phyloP scores from a whole-genome alignment of 1,284 basidiomycete species.

The Boletus mariae region DNA sequence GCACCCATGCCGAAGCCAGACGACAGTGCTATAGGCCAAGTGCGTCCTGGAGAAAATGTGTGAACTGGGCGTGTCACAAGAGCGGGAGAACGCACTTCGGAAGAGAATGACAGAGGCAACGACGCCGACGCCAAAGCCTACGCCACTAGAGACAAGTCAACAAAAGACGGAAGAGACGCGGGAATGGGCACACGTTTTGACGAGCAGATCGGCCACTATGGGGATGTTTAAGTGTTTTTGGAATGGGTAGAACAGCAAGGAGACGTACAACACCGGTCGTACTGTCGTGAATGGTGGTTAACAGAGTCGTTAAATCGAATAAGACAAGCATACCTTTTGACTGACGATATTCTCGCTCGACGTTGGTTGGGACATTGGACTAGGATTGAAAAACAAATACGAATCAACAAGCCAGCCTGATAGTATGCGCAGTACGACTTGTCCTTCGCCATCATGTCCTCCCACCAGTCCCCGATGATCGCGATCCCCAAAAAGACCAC shows the following conservation, averaged over 20 bases:
- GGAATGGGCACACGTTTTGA: slow-evolving; percentile 61
- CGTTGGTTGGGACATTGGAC: slow-evolving; percentile 55
- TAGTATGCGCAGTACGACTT: slow-evolving; percentile 7
- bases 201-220: slow-evolving; percentile 72
- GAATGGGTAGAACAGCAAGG: neutral
- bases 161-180: neutral
- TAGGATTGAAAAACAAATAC: slow-evolving; percentile 24
- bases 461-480: slow-evolving; percentile 77
- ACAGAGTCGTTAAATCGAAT: neutral
- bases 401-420: slow-evolving; percentile 14
- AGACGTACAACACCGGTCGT: slow-evolving; percentile 86
- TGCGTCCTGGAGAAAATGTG: slow-evolving; percentile 64
- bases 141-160: slow-evolving; percentile 60
- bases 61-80: slow-evolving; percentile 7
- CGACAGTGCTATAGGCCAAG: slow-evolving; percentile 92
- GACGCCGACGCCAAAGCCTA: slow-evolving; percentile 93
- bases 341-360: slow-evolving; percentile 84
- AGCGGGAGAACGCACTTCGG: slow-evolving; percentile 67
- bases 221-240: slow-evolving; percentile 13
- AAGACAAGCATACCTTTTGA: slow-evolving; percentile 67
- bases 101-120: slow-evolving; percentile 93
- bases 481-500: slow-evolving; percentile 76
- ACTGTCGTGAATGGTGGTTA: slow-evolving; percentile 44
- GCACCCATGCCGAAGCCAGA: slow-evolving; percentile 89
- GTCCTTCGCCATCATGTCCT: slow-evolving; percentile 45